Base-by-base conservation (phyloP, 495 filamentous ascomycete species). In the Letharia columbiana region DNA sequence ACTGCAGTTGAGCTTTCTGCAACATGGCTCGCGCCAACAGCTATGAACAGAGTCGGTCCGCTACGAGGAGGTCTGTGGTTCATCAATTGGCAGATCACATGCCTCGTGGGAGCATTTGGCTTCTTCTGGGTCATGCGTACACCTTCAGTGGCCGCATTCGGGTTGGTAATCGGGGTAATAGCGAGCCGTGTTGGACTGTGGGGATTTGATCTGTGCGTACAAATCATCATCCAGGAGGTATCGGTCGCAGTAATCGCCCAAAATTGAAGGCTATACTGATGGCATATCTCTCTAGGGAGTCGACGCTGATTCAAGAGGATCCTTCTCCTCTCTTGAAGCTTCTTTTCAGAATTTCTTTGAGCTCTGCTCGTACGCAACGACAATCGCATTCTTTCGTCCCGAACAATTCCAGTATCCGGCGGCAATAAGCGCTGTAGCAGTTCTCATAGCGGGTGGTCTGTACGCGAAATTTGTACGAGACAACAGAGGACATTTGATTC, bases 271-370 rank as follows among this genome's bases (percentile, higher is more conserved):
- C 37, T 35, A 15, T 35, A 11, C 44, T 31, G 23, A 57, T 10
- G 54, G 54, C 47, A 3, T 50, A 47, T 67, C 31, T 63, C 37
- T 13, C 20, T 60, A 83, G 82, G 80, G 82, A 63, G 78, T 87
- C 15, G 73, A 84, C 37, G 67, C 74, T 10, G 74, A 75, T 12
- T 64, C 72, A 4, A 79, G 87, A 31, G 87, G 84, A 7, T 67
- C 77, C 0, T 90, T 91, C 70, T 90, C 88, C 0, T 70, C 85
- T 0, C 78, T 81, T 10, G 88, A 91, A 71, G 75, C 80, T 39
- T 77, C 85, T 0, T 76, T 82, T 12, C 87, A 90, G 73, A 90
- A 86, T 67, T 57, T 81, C 8, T 89, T 89, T 67, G 88, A 91
- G 71, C 76, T 90, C 47, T 66, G 83, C 1, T 84, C 87, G 0